Percentiles rank a stretch among this genome's conserved stretches.
phyloP scores from a whole-genome alignment of 1,284 basidiomycete genomes.

The Fomitiporia mediterranea region DNA sequence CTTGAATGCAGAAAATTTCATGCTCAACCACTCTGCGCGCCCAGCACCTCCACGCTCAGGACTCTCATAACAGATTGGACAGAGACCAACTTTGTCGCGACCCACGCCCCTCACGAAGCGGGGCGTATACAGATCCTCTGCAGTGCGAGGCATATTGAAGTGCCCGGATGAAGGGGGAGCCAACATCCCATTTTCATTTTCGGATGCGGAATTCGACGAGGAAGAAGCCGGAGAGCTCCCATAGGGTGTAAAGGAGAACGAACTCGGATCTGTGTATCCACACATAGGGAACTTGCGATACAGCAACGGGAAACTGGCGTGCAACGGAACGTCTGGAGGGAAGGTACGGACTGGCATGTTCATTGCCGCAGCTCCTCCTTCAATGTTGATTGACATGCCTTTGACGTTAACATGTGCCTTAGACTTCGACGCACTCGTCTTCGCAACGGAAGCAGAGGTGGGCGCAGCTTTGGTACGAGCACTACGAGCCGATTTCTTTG shows the following conservation, averaged over 20 bases:
- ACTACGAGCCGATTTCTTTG: neutral
- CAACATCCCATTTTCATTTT: neutral
- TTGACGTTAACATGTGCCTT: neutral
- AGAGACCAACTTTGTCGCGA: conserved; percentile 65
- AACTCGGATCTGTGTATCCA: conserved; percentile 39
- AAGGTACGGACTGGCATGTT: conserved; percentile 7
- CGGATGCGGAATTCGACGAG: neutral
- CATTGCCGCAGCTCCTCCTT: neutral
- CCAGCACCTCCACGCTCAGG: conserved; percentile 58
- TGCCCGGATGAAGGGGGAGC: conserved; percentile 40
- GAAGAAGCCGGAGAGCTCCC: neutral
- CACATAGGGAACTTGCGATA: conserved; percentile 64
- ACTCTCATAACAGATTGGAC: conserved; percentile 70
- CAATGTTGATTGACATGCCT: neutral
- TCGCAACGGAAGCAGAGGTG: neutral
- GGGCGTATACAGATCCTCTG: conserved; percentile 71
- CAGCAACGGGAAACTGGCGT: conserved; percentile 47
- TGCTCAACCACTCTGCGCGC: conserved; percentile 62
- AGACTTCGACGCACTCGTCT: neutral
- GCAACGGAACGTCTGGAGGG: conserved; percentile 26
- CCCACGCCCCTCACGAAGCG: conserved; percentile 71
- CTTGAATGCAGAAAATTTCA: conserved; percentile 81
- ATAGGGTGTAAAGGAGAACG: conserved; percentile 25
- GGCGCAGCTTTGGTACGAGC: neutral
- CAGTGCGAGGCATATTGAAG: conserved; percentile 51